Evolutionary conservation across 768 basidiomycete genomes (phyloP).

Genomic region (Mycena crocata): DNA sequence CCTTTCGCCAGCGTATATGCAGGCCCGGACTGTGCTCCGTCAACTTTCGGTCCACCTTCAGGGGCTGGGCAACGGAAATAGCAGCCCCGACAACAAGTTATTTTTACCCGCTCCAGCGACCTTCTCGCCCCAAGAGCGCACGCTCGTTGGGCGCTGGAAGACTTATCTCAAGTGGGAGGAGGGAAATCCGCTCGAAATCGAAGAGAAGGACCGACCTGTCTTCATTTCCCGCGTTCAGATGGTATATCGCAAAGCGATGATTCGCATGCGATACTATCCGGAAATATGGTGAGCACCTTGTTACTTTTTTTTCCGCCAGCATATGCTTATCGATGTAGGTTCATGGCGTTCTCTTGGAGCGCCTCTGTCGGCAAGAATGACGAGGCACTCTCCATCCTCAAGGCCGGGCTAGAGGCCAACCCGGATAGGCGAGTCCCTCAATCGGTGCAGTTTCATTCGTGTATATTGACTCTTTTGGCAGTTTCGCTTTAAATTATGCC

Average conservation of each 20-base stretch:
- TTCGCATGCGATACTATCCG: conserved; percentile 92
- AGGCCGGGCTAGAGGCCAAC: conserved; percentile 89
- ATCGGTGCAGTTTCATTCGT: not conserved
- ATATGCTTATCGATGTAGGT: conserved; percentile 65
- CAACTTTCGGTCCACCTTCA: conserved; percentile 80
- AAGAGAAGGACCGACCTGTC: conserved; percentile 79
- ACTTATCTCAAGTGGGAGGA: conserved; percentile 96
- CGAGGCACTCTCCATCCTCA: conserved; percentile 84
- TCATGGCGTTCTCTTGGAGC: conserved; percentile 91
- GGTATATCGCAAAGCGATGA: conserved; percentile 90
- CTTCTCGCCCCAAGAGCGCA: conserved; percentile 78
- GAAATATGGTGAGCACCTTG: conserved; percentile 83
- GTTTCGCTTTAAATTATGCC: conserved; percentile 92
- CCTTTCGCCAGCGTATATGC: conserved; percentile 94
- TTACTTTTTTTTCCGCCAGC: not conserved
- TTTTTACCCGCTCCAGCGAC: conserved; percentile 78
- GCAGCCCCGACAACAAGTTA: conserved; percentile 59
- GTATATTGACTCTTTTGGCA: conserved; percentile 43
- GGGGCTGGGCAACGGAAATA: conserved; percentile 60
- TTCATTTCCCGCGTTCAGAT: conserved; percentile 80
- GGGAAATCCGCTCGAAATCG: conserved; percentile 91
- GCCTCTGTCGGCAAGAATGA: conserved; percentile 79
- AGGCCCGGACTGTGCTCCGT: conserved; percentile 89
- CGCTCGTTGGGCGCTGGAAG: conserved; percentile 89
- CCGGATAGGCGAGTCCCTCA: conserved; percentile 69